Evolutionary conservation across 495 filamentous ascomycete genomes (phyloP), one percentile per base, ranked within the genome.

Genomic region (Neurospora tetrasperma): DNA sequence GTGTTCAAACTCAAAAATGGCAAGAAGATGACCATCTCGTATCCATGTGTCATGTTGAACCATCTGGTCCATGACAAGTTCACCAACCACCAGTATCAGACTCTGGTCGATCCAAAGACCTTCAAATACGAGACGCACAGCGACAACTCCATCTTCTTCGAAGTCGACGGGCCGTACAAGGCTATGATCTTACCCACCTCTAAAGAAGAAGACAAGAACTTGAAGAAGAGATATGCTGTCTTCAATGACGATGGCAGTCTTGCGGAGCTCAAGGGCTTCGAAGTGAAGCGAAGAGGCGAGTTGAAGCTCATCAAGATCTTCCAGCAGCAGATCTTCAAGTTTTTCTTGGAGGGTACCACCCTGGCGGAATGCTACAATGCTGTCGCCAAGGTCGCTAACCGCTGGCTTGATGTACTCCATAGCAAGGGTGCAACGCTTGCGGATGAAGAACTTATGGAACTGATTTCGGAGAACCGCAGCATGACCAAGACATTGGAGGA

Each of bases 261-360:
- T 31, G 96, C 96, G n/a, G 96, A 99, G 80, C 80, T 99, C 76
- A 99, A 99, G 80, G 96, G 96, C 11, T 99, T 99, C 76, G 96
- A 99, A 76, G 89, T 99, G 75, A 99, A 99, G 86, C 91, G 96
- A 77, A 88, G 96, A 89, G 96, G 96, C 85, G 96, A 99, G 84
- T 84, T 99, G 74, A 98, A 98, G 84, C 88, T 99, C 75, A 99
- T 99, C 88, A 99, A 99, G 82, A 99, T 97, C 76, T 99, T 99
- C 83, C 96, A 99, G 82, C 92, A 93, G 42, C 96, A 98, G 78
- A 97, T 99, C 78, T 99, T 99, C 89, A 97, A 96, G 79, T 98
- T 98, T 84, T 99, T 99, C 83, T 82, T 99, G 6, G 95, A 98
- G 80, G 96, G 96, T 3, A 86, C 85, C 35, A 96, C 92, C 3